Base-by-base conservation (phyloP, 140 eudicot genomes). In the Senecio squalidus region DNA sequence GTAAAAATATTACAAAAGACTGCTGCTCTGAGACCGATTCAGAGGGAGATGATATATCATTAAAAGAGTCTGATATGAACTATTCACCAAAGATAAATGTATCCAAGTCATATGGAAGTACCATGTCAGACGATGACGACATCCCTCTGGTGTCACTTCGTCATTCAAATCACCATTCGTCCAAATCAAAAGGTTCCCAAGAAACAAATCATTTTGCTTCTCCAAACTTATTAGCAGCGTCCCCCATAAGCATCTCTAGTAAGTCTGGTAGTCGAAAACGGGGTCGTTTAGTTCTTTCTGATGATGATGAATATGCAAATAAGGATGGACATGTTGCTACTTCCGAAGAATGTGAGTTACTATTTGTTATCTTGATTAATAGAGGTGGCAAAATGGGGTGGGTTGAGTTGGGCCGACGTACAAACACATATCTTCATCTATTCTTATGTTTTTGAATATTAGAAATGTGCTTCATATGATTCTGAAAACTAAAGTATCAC, bases 1-100 rank as follows among this genome's bases (percentile, higher is more conserved):
- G 74, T 34, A 51, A 58, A 72, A 73, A 61, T 45, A 23, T 30
- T 22, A 55, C 28, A 38, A 69, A 34, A 57, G 93, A 93, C 55
- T 68, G 76, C 65, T 93, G 99, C 74, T 85, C 96, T 25, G 99
- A 92, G 73, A 84, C 89, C 22, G 88, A 88, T 74, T 76, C 93
- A 33, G 96, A 84, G 44, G 80, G 73, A 51, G 89, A 76, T 28
- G 71, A 75, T 68, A 55, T 51, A 31, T 39, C 78, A 51, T 49
- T 81, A 22, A 59, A 71, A 45, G 61, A 45, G 53, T 78, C 80
- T 51, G 70, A 72, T 44, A 55, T 61, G 25, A 52, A 70, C 57
- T 62, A 27, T 64, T 77, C 94, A 63, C 80, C 74, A 34, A 68
- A 60, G 65, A 62, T 24, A 59, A 40, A 56, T 58, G 40, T 55